Base-by-base conservation (phyloP, 345 rosid species). In the Syzygium oleosum region DNA sequence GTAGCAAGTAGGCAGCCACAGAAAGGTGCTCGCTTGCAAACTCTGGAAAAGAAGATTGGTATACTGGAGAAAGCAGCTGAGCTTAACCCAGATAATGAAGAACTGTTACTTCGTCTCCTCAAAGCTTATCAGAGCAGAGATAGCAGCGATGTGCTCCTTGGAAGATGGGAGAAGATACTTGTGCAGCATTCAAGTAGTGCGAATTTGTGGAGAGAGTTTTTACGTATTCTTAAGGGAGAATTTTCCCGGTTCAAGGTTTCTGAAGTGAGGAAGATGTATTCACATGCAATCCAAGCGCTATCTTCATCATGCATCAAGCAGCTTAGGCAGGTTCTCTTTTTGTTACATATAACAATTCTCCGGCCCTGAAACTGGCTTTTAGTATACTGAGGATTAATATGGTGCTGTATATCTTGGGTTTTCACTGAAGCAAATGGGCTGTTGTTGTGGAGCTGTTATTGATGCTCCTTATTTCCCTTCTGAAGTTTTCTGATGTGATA, bases 221-320 rank as follows among this genome's bases (percentile, higher is more conserved):
- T 98, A 88, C 93, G 83, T 87, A 92, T 95, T 90, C 89, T 96
- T 88, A 95, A 92, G 90, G 99, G 96, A 90, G 98, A 95, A 85
- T 98, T 98, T 89, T 95, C 99, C 84, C 95, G 96, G 88, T 98
- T 98, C 89, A 96, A 96, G 93, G 99, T 96, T 90, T 94, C 98
- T 84, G 95, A 96, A 27, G 86, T 96, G 94, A 94, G 98, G 91
- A 98, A 94, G 90, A 93, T 96, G 94, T 98, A 96, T 90, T 94
- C 96, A 73, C 95, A 98, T 91, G 97, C 99, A 13, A 91, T 98
- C 87, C 96, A 94, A 92, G 98, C 99, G 88, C 91, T 98, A 88
- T 94, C 95, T 89, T 88, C 96, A 86, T 92, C 97, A 79, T 91
- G 94, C 95, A 92, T 89, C 94, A 94, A 92, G 98, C 99, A 94